These are phyloP conservation scores for Kodamaea fukazawae DNA, from an alignment of 805 yeast species.

Conservation along the genomic window DNA sequence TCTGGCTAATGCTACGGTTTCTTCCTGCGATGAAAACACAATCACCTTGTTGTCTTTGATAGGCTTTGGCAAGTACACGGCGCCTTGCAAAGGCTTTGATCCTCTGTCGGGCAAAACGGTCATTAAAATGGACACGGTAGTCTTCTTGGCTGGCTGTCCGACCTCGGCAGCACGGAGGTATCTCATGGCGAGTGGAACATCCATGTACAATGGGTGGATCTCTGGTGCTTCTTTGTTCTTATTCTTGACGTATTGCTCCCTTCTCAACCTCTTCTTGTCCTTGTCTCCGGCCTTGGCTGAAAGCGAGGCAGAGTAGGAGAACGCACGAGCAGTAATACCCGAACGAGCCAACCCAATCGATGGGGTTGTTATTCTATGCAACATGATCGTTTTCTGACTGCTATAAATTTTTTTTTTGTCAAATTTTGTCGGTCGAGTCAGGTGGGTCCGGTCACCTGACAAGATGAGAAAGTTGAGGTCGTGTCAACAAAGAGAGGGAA, in stretches of 20 bases:
- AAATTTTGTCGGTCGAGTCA: neutral
- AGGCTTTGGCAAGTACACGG: conserved; percentile 69
- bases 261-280: conserved; percentile 21
- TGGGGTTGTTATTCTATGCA: too few relatives aligned
- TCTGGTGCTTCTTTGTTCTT: conserved; percentile 29
- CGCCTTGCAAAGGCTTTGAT: conserved; percentile 69
- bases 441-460: neutral
- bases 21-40: conserved; percentile 63
- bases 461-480: too few relatives aligned
- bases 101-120: conserved; percentile 73
- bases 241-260: conserved; percentile 21
- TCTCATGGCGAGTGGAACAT: conserved; percentile 67
- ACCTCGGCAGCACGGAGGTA: conserved; percentile 87
- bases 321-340: conserved; percentile 6
- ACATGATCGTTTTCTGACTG: neutral
- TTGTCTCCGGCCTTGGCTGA: conserved; percentile 12
- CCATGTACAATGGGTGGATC: conserved; percentile 64
- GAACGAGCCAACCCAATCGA: neutral
- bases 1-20: conserved; percentile 50
- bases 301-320: conserved; percentile 5
- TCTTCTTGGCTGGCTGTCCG: conserved; percentile 71
- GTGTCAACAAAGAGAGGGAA: too few relatives aligned
- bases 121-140: conserved; percentile 62
- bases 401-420: neutral
- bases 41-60: conserved; percentile 62